Evolutionary conservation across 2,329 filamentous ascomycete genomes (phyloP).

Genomic region (Talaromyces sp.): DNA sequence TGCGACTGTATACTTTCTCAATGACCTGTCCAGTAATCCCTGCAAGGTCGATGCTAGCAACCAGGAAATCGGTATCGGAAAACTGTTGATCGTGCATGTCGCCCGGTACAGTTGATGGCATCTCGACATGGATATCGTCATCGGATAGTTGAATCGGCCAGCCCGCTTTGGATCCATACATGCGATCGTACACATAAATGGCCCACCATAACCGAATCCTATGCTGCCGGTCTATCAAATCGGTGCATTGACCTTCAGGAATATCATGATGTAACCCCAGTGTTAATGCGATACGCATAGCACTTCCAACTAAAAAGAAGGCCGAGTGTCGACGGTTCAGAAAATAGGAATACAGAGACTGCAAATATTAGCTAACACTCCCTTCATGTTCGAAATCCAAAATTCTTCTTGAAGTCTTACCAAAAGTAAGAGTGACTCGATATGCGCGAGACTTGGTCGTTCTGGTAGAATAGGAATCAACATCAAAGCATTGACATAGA

Average conservation of each 20-base stretch:
- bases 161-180: slow-evolving; percentile 50
- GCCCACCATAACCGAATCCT: slow-evolving; percentile 37
- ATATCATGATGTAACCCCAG: slow-evolving; percentile 45
- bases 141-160: slow-evolving; percentile 52
- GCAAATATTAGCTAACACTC: background rate
- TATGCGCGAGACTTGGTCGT: slow-evolving; percentile 43
- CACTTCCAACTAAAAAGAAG: slow-evolving; percentile 36
- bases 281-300: slow-evolving; percentile 41
- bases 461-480: slow-evolving; percentile 44
- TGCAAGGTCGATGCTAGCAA: slow-evolving; percentile 33
- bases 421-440: slow-evolving; percentile 43
- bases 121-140: slow-evolving; percentile 44
- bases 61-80: slow-evolving; percentile 31
- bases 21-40: slow-evolving; percentile 30
- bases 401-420: too few species aligned
- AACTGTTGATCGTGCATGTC: slow-evolving; percentile 32
- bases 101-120: slow-evolving; percentile 29
- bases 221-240: slow-evolving; percentile 37
- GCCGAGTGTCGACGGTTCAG: slow-evolving; percentile 32
- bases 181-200: slow-evolving; percentile 39
- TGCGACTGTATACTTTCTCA: slow-evolving; percentile 31
- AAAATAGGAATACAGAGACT: slow-evolving; percentile 34
- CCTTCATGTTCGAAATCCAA: too few species aligned
- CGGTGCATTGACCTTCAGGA: slow-evolving; percentile 27
- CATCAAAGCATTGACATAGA: slow-evolving; percentile 41